Evolutionary conservation across 2,329 filamentous ascomycete species (phyloP).

Genomic region (Paecilomyces formosus): DNA sequence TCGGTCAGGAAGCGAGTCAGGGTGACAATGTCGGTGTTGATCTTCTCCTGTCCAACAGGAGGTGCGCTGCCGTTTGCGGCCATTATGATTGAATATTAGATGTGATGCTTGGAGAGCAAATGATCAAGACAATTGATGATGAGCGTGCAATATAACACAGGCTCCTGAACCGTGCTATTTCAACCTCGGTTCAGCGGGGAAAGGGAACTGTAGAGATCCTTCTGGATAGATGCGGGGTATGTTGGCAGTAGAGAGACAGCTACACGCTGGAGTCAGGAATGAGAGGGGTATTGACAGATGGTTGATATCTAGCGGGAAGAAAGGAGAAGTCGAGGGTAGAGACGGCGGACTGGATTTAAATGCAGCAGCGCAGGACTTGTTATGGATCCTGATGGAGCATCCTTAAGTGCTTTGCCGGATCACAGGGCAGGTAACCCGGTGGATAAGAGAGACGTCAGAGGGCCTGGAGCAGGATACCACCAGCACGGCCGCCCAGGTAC

Average conservation of each 20-base stretch:
- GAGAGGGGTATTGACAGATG: background rate
- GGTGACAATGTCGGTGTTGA: constrained; percentile 95
- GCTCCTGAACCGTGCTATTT: constrained; percentile 1
- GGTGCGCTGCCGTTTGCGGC: constrained; percentile 41
- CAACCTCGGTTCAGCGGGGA: constrained; percentile 24
- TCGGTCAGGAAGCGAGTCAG: constrained; percentile 93
- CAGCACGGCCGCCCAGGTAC: background rate
- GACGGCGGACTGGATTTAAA: background rate
- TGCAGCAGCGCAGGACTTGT: background rate
- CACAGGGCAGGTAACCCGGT: constrained; percentile 1
- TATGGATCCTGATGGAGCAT: background rate
- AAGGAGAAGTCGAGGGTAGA: background rate
- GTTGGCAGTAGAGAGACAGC: background rate
- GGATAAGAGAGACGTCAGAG: constrained; percentile 8
- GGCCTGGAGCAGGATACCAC: background rate
- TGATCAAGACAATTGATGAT: constrained; percentile 2
- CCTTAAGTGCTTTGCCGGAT: background rate
- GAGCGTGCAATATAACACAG: constrained; percentile 1
- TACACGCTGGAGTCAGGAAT: background rate
- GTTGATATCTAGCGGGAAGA: background rate
- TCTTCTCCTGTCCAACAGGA: constrained; percentile 59
- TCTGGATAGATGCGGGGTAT: constrained; percentile 3
- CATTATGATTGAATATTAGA: constrained; percentile 25
- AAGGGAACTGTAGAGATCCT: background rate
- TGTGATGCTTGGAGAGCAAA: constrained; percentile 1